Evolutionary conservation across 192 early-diverging fungal genomes (phyloP).

Genomic region (Backusella tarrabulga): DNA sequence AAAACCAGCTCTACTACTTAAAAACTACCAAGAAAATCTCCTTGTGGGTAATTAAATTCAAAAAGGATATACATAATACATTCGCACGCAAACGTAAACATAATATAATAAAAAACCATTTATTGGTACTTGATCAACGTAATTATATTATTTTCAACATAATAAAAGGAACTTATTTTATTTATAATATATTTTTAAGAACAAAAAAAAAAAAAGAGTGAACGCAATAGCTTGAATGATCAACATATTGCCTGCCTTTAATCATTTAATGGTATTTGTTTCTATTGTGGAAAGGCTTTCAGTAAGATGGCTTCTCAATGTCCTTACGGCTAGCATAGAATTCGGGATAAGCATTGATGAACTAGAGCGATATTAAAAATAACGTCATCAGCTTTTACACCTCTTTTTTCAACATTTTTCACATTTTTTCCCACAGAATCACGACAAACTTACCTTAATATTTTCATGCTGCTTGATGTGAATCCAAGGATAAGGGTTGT

Average conservation of each 20-base stretch:
- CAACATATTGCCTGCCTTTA: not conserved
- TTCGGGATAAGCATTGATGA: constrained; percentile 15
- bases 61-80: not conserved
- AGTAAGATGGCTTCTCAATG: not conserved
- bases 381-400: not conserved
- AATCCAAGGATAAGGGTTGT: constrained; percentile 25
- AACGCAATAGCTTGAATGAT: not conserved
- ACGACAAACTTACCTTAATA: constrained; percentile 18
- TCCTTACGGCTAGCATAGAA: constrained; percentile 21
- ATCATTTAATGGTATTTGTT: not conserved
- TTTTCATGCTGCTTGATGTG: constrained; percentile 20
- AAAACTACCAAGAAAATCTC: not conserved
- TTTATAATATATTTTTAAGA: not conserved
- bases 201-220: not conserved
- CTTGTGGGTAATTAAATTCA: not conserved
- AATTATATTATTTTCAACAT: not conserved
- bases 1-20: not conserved
- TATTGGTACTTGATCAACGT: not conserved
- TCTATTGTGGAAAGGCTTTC: not conserved
- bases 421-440: not conserved
- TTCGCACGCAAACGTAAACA: not conserved
- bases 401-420: not conserved
- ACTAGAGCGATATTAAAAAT: not conserved
- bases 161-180: not conserved
- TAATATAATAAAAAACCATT: not conserved